A percentile compares a stretch with the other conserved stretches of the same genome.
Conservation (phyloP, 1,139 yeast genomes). For the Geotrichum citri-aurantii region DNA sequence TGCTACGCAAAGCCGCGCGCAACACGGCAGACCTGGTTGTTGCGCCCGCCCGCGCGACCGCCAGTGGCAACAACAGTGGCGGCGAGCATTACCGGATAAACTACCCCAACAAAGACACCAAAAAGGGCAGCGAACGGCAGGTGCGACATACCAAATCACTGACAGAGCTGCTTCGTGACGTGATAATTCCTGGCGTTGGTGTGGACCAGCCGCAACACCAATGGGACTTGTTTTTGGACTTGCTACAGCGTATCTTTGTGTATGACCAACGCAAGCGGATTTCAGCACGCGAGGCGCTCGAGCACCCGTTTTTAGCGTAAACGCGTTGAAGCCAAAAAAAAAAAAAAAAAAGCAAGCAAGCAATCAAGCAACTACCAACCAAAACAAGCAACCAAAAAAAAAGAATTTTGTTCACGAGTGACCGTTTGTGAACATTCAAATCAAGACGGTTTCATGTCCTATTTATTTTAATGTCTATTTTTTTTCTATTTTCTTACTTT, state of each 20-base stretch:
- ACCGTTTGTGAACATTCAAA: too few relatives aligned
- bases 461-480: too few relatives aligned
- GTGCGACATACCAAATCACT: slow-evolving; percentile 51
- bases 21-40: slow-evolving; percentile 23
- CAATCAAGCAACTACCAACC: too few relatives aligned
- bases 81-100: slow-evolving; percentile 21
- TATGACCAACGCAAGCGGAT: slow-evolving; percentile 76
- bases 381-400: too few relatives aligned
- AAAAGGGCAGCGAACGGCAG: slow-evolving; percentile 41
- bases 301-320: slow-evolving; percentile 52
- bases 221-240: slow-evolving; percentile 46
- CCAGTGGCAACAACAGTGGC: slow-evolving; percentile 12
- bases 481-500: not conserved
- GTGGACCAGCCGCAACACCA: slow-evolving; percentile 28
- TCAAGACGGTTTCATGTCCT: not conserved
- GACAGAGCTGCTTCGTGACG: not conserved
- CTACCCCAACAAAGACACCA: slow-evolving; percentile 39
- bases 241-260: slow-evolving; percentile 64
- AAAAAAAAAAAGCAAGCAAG: too few relatives aligned
- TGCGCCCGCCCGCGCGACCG: slow-evolving; percentile 15
- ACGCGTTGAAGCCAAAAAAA: too few relatives aligned
- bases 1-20: slow-evolving; percentile 27
- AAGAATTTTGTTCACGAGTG: too few relatives aligned
- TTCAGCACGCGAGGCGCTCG: slow-evolving; percentile 65
- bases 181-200: slow-evolving; percentile 24